Evolutionary conservation across 352 stramenopile species (phyloP).

Genomic region (Pythium folliculosum): DNA sequence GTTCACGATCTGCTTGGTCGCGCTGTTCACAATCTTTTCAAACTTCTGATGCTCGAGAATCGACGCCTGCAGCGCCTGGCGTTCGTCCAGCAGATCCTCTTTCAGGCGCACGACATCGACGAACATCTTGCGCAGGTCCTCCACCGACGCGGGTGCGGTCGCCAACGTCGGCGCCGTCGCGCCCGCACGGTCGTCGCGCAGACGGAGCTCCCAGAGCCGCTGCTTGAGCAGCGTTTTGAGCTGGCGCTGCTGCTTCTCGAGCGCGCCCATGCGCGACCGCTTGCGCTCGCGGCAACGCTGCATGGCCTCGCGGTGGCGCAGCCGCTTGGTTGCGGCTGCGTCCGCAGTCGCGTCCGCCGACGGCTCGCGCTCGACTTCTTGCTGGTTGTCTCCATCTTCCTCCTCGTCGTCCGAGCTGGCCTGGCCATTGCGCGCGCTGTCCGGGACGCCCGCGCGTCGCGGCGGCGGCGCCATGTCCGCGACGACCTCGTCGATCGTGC

Average conservation of each 20-base stretch:
- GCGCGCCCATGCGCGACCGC: constrained; percentile 24
- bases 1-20: constrained; percentile 26
- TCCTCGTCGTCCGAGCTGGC: background rate
- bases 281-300: constrained; percentile 31
- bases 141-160: background rate
- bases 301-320: constrained; percentile 31
- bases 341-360: background rate
- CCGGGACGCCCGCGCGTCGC: background rate
- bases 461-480: constrained; percentile 5
- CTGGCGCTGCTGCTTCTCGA: constrained; percentile 21
- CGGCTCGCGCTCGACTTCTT: constrained; percentile 10
- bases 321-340: constrained; percentile 14
- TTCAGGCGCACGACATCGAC: constrained; percentile 18
- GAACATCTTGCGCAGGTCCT: constrained; percentile 23
- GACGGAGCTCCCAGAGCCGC: constrained; percentile 11
- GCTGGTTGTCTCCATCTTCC: constrained; percentile 12
- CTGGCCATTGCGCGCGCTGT: background rate
- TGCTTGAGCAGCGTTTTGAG: constrained; percentile 18
- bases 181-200: background rate
- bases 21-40: constrained; percentile 19
- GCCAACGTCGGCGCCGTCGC: background rate
- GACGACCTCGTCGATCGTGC: constrained; percentile 19
- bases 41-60: constrained; percentile 26
- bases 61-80: constrained; percentile 16
- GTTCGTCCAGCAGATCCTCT: constrained; percentile 28